Percentiles rank a stretch among this genome's conserved stretches.
These are phyloP conservation scores for Malus sylvestris DNA, from an alignment of 306 rosid genomes.

Conservation along the genomic window DNA sequence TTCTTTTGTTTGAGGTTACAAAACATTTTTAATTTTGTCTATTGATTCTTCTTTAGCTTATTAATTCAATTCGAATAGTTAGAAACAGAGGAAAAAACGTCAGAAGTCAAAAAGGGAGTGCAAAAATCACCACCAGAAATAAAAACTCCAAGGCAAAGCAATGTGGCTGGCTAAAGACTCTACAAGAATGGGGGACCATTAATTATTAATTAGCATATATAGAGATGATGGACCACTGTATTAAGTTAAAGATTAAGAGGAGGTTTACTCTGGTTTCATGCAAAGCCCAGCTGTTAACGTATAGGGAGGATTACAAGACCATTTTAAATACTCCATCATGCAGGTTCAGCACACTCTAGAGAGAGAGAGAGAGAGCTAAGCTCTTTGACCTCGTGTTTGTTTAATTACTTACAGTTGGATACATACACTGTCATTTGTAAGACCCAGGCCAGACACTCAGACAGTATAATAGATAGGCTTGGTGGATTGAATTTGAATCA, in stretches of 20 bases:
- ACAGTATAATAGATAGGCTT: background rate
- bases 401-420: background rate
- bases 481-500: background rate
- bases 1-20: background rate
- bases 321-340: background rate
- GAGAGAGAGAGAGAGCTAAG: background rate
- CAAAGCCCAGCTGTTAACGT: constrained; percentile 32
- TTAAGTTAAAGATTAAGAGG: constrained; percentile 13
- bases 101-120: too few species aligned
- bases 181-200: constrained; percentile 32
- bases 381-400: background rate
- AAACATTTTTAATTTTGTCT: too few species aligned
- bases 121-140: background rate
- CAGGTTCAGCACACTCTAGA: background rate
- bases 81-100: rapidly evolving
- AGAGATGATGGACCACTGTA: constrained; percentile 3
- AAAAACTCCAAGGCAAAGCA: constrained; percentile 18
- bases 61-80: too few species aligned
- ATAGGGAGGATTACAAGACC: background rate
- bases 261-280: constrained; percentile 30
- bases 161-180: constrained; percentile 23
- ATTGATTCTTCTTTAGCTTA: too few species aligned
- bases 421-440: background rate
- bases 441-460: background rate
- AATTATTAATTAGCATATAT: background rate